Evolutionary conservation across 257 asterid genomes (phyloP).

Genomic region (Solanum peruvianum): DNA sequence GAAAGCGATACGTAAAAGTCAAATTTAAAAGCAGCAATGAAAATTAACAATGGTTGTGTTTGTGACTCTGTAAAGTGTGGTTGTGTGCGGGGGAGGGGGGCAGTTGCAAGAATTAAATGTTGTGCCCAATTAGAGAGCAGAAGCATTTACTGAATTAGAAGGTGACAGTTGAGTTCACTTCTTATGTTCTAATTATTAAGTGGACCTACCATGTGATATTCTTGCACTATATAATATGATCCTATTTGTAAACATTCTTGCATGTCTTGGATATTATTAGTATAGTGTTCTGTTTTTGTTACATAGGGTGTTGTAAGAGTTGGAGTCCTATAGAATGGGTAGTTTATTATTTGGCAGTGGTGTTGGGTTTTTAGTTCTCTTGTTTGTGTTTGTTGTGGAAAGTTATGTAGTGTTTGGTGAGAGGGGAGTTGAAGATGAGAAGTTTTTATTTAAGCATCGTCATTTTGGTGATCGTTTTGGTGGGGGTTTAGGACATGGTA

Average conservation of each 20-base stretch:
- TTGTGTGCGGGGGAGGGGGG: not conserved
- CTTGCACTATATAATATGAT: not conserved
- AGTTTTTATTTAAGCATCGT: not conserved
- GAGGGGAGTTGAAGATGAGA: conserved; percentile 18
- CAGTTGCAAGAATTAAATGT: conserved; percentile 12
- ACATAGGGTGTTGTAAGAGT: not conserved
- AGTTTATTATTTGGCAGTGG: not conserved
- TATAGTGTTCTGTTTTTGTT: not conserved
- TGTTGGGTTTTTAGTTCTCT: not conserved
- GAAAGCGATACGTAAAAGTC: not conserved
- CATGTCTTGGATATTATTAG: conserved; percentile 9
- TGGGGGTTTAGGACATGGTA: conserved; percentile 5
- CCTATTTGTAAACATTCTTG: not conserved
- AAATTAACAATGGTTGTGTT: not conserved
- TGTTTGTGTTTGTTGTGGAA: not conserved
- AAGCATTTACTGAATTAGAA: conserved; percentile 13
- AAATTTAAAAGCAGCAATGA: not conserved
- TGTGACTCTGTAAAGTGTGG: not conserved
- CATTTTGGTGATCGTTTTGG: not conserved
- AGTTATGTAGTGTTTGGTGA: conserved; percentile 16
- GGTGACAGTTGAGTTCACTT: conserved; percentile 20
- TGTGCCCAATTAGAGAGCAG: not conserved
- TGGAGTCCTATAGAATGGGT: not conserved
- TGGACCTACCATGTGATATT: conserved; percentile 25
- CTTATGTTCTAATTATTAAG: not conserved